These are phyloP conservation scores for Crataegus laevigata DNA, from an alignment of 306 rosid genomes.

Conservation along the genomic window DNA sequence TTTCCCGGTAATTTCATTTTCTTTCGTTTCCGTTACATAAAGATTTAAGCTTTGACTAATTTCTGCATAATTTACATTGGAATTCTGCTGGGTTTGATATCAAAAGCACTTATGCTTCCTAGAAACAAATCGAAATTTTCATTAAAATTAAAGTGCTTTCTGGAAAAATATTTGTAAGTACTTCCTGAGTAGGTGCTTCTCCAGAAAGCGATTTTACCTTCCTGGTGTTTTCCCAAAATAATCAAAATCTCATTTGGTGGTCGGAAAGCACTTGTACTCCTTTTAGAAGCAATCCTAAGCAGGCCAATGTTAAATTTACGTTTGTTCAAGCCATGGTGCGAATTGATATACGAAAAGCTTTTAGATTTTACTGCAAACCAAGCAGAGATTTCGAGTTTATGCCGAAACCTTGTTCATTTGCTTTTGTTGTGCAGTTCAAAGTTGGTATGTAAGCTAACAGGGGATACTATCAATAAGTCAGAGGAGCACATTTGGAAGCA, in stretches of 20 bases:
- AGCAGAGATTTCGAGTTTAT: neutral
- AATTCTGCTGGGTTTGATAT: too few relatives aligned
- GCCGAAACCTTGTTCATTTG: neutral
- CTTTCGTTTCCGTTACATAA: neutral
- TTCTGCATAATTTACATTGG: neutral
- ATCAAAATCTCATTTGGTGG: too few relatives aligned
- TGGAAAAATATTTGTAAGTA: too few relatives aligned
- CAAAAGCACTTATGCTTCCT: too few relatives aligned
- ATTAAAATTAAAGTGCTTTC: too few relatives aligned
- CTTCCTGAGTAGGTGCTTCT: too few relatives aligned
- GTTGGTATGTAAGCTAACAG: conserved; percentile 77
- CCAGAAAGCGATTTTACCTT: too few relatives aligned
- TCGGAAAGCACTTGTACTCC: too few relatives aligned
- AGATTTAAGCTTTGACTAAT: neutral
- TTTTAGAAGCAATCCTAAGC: too few relatives aligned
- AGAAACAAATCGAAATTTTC: too few relatives aligned
- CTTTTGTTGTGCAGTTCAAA: conserved; percentile 45
- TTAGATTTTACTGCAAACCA: neutral
- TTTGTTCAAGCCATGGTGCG: neutral
- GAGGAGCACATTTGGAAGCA: conserved; percentile 99
- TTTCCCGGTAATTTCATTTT: conserved; percentile 45
- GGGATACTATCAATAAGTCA: conserved; percentile 72
- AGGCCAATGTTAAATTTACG: neutral
- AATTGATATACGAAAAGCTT: neutral
- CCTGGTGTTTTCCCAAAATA: too few relatives aligned